phyloP scores from a whole-genome alignment of 139 green algal genomes.

The Dunaliella primolecta region DNA sequence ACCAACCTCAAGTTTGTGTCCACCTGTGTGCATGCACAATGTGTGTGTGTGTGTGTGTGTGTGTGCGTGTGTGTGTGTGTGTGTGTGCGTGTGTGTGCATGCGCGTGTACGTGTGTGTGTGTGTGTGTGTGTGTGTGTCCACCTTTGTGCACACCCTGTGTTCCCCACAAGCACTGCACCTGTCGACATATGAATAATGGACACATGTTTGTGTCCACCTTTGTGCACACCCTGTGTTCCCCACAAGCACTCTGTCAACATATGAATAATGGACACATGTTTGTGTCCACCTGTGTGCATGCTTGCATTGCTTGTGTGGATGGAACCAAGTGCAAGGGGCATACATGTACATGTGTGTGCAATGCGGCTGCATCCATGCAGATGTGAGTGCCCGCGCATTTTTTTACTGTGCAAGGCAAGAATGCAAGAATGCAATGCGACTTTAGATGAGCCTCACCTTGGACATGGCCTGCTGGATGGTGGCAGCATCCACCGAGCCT shows the following conservation, averaged over 20 bases:
- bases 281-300: no score
- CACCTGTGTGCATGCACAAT: background rate
- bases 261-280: no score
- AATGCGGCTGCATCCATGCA: no score
- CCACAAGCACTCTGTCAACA: background rate
- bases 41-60: slow-evolving; percentile 14
- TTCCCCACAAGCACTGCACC: background rate
- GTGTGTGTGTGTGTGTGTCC: background rate
- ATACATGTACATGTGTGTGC: no score
- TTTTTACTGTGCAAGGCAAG: no score
- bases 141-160: background rate
- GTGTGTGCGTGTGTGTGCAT: background rate
- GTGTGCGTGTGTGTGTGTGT: slow-evolving; percentile 3
- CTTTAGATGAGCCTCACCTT: no score
- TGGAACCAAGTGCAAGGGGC: no score
- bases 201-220: no score
- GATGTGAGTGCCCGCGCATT: no score
- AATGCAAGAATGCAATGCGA: no score
- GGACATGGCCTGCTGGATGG: slow-evolving; percentile 41
- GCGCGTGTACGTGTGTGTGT: background rate
- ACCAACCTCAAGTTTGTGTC: slow-evolving; percentile 2
- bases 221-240: background rate
- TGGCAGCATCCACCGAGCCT: slow-evolving; percentile 28
- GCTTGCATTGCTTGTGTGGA: no score
- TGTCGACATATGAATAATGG: background rate